Evolutionary conservation across 805 yeast species (phyloP).

Genomic region (Metschnikowia anglica): DNA sequence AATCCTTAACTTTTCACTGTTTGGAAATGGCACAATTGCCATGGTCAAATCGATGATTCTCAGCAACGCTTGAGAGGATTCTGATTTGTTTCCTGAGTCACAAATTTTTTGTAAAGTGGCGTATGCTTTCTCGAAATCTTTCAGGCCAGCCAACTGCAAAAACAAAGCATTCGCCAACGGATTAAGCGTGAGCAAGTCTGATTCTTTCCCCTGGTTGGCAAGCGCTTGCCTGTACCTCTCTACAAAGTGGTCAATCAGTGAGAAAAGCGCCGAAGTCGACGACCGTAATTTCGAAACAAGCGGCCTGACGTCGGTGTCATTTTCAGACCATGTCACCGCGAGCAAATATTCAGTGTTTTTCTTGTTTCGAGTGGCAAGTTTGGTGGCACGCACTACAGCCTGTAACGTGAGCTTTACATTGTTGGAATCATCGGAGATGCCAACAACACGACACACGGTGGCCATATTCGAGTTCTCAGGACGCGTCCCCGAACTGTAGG

Average conservation of each 20-base stretch:
- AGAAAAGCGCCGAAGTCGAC: slow-evolving; percentile 27
- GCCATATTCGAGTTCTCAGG: slow-evolving; percentile 23
- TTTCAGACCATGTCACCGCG: slow-evolving; percentile 26
- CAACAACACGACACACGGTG: slow-evolving; percentile 49
- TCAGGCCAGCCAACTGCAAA: slow-evolving; percentile 51
- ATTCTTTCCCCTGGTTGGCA: slow-evolving; percentile 14
- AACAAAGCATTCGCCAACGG: slow-evolving; percentile 62
- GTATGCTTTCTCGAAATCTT: slow-evolving; percentile 48
- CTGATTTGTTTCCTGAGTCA: slow-evolving; percentile 22
- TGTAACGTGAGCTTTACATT: slow-evolving; percentile 47
- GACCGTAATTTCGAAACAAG: slow-evolving; percentile 23
- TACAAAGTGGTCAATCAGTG: slow-evolving; percentile 40
- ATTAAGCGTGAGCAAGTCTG: slow-evolving; percentile 47
- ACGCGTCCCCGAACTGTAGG: slow-evolving; percentile 12
- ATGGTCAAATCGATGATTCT: slow-evolving; percentile 46
- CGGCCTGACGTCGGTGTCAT: slow-evolving; percentile 16
- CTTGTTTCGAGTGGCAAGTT: slow-evolving; percentile 3
- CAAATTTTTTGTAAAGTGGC: slow-evolving; percentile 33
- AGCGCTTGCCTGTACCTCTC: slow-evolving; percentile 38
- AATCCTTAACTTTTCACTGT: slow-evolving; percentile 40
- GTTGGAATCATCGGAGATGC: slow-evolving; percentile 44
- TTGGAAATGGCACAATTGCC: slow-evolving; percentile 53
- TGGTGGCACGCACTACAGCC: slow-evolving; percentile 47
- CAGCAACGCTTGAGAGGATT: slow-evolving; percentile 20
- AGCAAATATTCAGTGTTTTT: slow-evolving; percentile 26